Conservation (phyloP, 2,329 filamentous ascomycete genomes). For the Macroventuria anomochaeta region DNA sequence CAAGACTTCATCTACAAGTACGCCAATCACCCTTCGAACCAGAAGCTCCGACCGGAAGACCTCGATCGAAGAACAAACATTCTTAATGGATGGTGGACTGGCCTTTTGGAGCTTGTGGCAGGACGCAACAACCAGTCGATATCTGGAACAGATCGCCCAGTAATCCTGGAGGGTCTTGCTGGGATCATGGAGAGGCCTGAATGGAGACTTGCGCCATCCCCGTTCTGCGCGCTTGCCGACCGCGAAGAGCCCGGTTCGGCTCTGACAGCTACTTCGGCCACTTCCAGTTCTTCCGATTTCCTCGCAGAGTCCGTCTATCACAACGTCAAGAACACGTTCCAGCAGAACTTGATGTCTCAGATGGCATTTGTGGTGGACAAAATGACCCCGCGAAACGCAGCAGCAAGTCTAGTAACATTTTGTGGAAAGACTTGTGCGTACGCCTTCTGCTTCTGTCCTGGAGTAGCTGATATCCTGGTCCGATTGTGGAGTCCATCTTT, state of each 20-base stretch:
- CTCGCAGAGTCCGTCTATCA: slow-evolving; percentile 80
- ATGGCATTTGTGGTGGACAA: slow-evolving; percentile 88
- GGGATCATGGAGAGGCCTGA: slow-evolving; percentile 88
- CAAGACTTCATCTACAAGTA: slow-evolving; percentile 76
- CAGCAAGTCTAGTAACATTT: slow-evolving; percentile 74
- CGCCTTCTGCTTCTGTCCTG: slow-evolving; percentile 90
- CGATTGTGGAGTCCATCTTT: slow-evolving; percentile 78
- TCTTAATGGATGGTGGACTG: slow-evolving; percentile 90
- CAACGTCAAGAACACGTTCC: slow-evolving; percentile 87
- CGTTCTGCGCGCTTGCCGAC: slow-evolving; percentile 67
- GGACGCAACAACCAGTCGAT: slow-evolving; percentile 77
- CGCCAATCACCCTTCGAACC: slow-evolving; percentile 70
- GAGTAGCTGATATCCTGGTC: slow-evolving; percentile 81
- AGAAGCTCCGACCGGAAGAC: slow-evolving; percentile 75
- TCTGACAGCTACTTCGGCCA: slow-evolving; percentile 63
- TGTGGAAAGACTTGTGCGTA: slow-evolving; percentile 91
- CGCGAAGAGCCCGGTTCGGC: slow-evolving; percentile 56
- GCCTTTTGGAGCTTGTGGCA: slow-evolving; percentile 80
- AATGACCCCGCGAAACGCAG: slow-evolving; percentile 78
- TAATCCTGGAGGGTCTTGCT: slow-evolving; percentile 77
- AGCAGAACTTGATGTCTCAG: slow-evolving; percentile 80
- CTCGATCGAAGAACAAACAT: slow-evolving; percentile 80
- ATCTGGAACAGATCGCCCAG: slow-evolving; percentile 81
- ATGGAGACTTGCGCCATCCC: slow-evolving; percentile 77
- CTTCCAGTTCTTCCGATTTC: slow-evolving; percentile 69